Base-by-base conservation (phyloP, 805 yeast species). In the Vanderwaltozyma tropicalis region DNA sequence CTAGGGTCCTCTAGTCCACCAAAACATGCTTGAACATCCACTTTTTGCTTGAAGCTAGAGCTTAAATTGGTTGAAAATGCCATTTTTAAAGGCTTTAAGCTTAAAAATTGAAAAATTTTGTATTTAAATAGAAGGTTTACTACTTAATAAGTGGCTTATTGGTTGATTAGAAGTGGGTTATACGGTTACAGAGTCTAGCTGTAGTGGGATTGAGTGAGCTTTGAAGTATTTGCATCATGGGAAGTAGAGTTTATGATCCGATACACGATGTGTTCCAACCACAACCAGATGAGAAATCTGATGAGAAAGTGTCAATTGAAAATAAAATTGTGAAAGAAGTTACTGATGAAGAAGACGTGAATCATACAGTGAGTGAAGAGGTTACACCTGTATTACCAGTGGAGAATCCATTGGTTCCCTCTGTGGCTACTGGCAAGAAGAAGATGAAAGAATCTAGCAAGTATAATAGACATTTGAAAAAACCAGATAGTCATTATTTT, bases 401-500 rank as follows among this genome's bases (percentile, higher is more conserved):
- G 17, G 41, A 47, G 25, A 37, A 37, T 3, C 19, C 26, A 4
- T 9, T 28, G 12, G 35, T 32, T 11, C 41, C 44, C 3, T 35
- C 38, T 13, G 41, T 43, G 28, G 42, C 42, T 6, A 40, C 42
- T 13, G 36, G 32, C 1, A 37, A 21, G 29, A 41, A 45, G 38
- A 50, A 41, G 34, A 35, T 41, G 39, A 44, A 48, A 33, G 55
- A 50, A 30, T 50, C 52, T 10, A 50, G 53, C 34, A 46, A 48
- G 36, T 50, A 50, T 31, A 39, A 37, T 28, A 47, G 83, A 32
- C 87, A 80, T 57, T 59, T 89, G 48, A 89, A 89, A 60, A 89
- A 88, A 54, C 69, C 76, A 15, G 97, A 89, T 53, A 96, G 97
- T 5, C 94, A 83, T 50, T 94, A 95, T 16, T 76, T 88, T 41